Evolutionary conservation across 2,329 filamentous ascomycete genomes (phyloP), one percentile per base, ranked within the genome.

Genomic region (Fusarium sacchari): DNA sequence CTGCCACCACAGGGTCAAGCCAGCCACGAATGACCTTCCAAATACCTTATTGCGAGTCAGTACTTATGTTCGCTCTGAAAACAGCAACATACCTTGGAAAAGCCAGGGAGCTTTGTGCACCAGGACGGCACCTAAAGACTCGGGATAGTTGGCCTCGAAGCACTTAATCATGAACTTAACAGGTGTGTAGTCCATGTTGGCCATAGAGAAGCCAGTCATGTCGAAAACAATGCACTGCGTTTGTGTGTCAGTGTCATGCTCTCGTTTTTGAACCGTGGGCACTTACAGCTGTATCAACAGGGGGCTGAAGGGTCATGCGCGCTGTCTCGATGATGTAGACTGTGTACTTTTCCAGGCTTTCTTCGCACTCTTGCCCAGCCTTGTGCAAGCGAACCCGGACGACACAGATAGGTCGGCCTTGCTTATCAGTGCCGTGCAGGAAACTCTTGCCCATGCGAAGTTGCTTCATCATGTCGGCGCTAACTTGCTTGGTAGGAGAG

Each of bases 81-180:
- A 81, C 75, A 24, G 78, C 80, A 28, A 82, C 86, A 62, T 82
- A 92, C 94, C 92, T 86, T 97, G 95, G 85, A 99, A 99, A 50
- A 99, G 86, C 96, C 96, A 99, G 7, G 96, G 96, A 1, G 96
- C 92, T 82, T 97, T 97, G 86, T 99, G 96, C 42, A 99, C 94
- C 50, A 98, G 88, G 6, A 98, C 94, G 5, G 93, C 89, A 34
- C 96, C 96, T 3, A 99, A 88, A 53, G 91, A 96, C 82, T 99
- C 96, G 2, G 96, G 96, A 78, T 98, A 99, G 81, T 99, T 98
- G 68, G 96, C 96, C 84, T 99, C 96, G 80, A 99, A 99, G 82
- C 95, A 97, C 83, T 97, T 97, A 83, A 99, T 98, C 93, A 99
- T 98, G 84, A 98, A 99, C 80, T 97, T 99, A 64, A 99, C 94